phyloP scores from a whole-genome alignment of 805 yeast species.

The Pichia exigua region DNA sequence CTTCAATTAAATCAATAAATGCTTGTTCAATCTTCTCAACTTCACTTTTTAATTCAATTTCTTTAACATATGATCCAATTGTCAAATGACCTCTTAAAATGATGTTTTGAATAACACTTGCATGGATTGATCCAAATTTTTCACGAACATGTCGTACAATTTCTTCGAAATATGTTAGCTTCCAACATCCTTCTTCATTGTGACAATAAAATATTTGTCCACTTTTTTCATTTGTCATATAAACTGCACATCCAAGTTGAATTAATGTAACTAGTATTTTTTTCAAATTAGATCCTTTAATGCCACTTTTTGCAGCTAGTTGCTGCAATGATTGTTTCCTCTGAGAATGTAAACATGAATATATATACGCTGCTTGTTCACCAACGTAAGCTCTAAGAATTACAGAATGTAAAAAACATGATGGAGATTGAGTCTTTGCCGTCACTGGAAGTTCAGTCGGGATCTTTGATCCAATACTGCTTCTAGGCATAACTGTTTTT shows the following conservation, averaged over 20 bases:
- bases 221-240: conserved; percentile 34
- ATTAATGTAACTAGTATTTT: conserved; percentile 67
- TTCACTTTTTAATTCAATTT: conserved; percentile 19
- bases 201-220: conserved; percentile 39
- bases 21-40: conserved; percentile 27
- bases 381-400: conserved; percentile 55
- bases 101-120: conserved; percentile 61
- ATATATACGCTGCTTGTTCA: conserved; percentile 59
- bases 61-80: conserved; percentile 39
- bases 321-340: conserved; percentile 60
- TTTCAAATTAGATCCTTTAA: conserved; percentile 47
- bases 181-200: conserved; percentile 55
- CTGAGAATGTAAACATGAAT: conserved; percentile 52
- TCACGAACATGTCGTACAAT: conserved; percentile 48
- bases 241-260: conserved; percentile 68
- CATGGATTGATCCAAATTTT: conserved; percentile 35
- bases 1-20: conserved; percentile 39
- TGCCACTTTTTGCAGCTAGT: conserved; percentile 36
- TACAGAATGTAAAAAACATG: conserved; percentile 49
- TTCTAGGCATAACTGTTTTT: not conserved
- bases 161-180: conserved; percentile 70
- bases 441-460: conserved; percentile 24
- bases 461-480: conserved; percentile 4
- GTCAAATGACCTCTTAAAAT: conserved; percentile 63
- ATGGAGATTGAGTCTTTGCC: conserved; percentile 51